A percentile compares a stretch with the other conserved stretches of the same genome.
phyloP scores from a whole-genome alignment of 2,329 filamentous ascomycete genomes.

The Tolypocladium pustulatum region DNA sequence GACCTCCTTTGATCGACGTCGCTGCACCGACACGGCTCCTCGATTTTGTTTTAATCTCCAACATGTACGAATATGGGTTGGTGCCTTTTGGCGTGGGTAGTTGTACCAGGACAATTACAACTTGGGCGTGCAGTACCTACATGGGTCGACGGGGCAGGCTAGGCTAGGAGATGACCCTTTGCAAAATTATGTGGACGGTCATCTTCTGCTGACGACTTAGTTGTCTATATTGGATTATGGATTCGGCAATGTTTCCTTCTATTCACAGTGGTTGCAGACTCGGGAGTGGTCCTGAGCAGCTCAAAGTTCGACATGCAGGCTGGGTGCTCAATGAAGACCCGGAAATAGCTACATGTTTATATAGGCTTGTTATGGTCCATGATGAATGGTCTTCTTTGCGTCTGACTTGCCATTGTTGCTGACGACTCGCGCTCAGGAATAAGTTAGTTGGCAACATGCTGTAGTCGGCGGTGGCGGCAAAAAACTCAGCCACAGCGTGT shows the following conservation, averaged over 20 bases:
- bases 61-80: conserved; percentile 4
- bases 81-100: conserved; percentile 1
- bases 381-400: not conserved
- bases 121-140: not conserved
- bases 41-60: not conserved
- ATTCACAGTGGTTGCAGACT: not conserved
- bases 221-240: not conserved
- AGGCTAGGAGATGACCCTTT: not conserved
- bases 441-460: no score
- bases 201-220: not conserved
- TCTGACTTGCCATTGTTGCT: not conserved
- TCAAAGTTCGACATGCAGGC: not conserved
- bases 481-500: not conserved
- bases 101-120: not conserved
- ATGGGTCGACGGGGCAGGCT: not conserved
- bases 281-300: not conserved
- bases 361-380: not conserved
- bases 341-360: not conserved
- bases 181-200: not conserved
- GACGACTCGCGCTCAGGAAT: not conserved
- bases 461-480: not conserved
- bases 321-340: not conserved
- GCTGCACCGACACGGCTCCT: not conserved
- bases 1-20: not conserved
- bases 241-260: not conserved